These are phyloP conservation scores for Amphichorda felina DNA, from an alignment of 2,329 filamentous ascomycete species.

Conservation along the genomic window DNA sequence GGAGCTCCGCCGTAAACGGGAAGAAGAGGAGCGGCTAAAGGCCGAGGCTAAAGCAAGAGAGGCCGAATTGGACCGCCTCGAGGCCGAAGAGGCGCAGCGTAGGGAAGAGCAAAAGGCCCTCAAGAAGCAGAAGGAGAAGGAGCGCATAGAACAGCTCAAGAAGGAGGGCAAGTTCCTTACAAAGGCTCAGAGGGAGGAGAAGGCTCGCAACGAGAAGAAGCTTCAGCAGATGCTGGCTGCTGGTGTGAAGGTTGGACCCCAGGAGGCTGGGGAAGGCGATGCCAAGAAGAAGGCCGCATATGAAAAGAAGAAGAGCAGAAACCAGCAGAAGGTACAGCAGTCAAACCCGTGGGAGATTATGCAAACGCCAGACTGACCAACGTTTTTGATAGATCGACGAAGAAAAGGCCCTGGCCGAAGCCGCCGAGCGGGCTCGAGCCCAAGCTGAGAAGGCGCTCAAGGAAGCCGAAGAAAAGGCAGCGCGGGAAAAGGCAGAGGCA, in stretches of 20 bases:
- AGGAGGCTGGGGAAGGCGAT: constrained; percentile 38
- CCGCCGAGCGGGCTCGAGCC: constrained; percentile 55
- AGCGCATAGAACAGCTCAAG: constrained; percentile 77
- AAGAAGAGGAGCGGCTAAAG: constrained; percentile 49
- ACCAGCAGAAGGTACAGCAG: constrained; percentile 37
- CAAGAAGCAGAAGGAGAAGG: constrained; percentile 80
- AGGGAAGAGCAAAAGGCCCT: constrained; percentile 62
- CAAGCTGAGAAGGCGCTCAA: constrained; percentile 58
- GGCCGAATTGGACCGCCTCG: constrained; percentile 52
- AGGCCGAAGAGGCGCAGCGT: constrained; percentile 55
- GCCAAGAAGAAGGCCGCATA: constrained; percentile 68
- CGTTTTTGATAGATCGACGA: constrained; percentile 48
- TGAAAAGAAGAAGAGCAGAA: constrained; percentile 60
- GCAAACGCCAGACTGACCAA: not conserved
- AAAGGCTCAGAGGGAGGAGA: constrained; percentile 75
- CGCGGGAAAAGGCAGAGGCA: constrained; percentile 41
- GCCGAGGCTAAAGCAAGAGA: constrained; percentile 54
- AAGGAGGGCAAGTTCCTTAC: constrained; percentile 80
- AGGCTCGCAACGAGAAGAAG: constrained; percentile 66
- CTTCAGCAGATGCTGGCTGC: constrained; percentile 77
- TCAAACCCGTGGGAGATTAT: not conserved
- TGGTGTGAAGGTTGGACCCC: constrained; percentile 59
- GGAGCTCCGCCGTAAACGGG: constrained; percentile 52
- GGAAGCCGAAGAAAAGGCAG: constrained; percentile 49
- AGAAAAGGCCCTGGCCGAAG: constrained; percentile 66